Base-by-base conservation (phyloP, 1,284 basidiomycete species). In the Ceratobasidium sp. region DNA sequence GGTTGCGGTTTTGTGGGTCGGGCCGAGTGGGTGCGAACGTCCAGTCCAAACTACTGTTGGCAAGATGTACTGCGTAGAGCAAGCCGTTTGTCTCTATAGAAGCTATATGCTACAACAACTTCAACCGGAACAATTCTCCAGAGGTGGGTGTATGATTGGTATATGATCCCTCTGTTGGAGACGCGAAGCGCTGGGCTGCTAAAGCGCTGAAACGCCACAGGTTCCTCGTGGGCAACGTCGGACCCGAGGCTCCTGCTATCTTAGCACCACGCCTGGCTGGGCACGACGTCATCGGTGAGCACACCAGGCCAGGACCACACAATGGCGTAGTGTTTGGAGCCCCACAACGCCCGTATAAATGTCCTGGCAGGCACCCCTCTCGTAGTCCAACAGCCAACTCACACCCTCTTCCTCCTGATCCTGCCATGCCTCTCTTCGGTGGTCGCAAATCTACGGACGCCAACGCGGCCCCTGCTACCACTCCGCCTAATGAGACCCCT, bases 361-460 rank as follows among this genome's bases (percentile, higher is more conserved):
- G 57, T 46, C 62, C 38, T 23, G 10, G 38, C 62, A 64, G 41
- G 46, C 62, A 27, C 20, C 41, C 18, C 41, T 62, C 60, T 27
- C 59, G 60, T 74, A 23, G 35, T 48, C 52, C 46, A 70, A 41
- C 68, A 57, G 12, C 33, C 33, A 8, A 18, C n/a, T 20, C 65
- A 48, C 30, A 57, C 38, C 60, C 46, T 65, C 33, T 4, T 54
- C 60, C 46, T 68, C n/a, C 57, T 27, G 27, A 67, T 52, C 65
- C 23, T 16, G 64, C 16, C 44, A 74, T 74, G 71, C 71, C 71
- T 74, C 71, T 74, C 46, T 74, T 74, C 60, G 46, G 71, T 52
- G 30, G 48, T 20, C 70, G 70, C 70, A 60, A 60, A n/a, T 44
- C 38, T 35, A 62, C 14, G 41, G 62, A 64, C 4, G 41, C 62